These are phyloP conservation scores for Metschnikowia gelsemii DNA, from an alignment of 805 yeast genomes.

Conservation along the genomic window DNA sequence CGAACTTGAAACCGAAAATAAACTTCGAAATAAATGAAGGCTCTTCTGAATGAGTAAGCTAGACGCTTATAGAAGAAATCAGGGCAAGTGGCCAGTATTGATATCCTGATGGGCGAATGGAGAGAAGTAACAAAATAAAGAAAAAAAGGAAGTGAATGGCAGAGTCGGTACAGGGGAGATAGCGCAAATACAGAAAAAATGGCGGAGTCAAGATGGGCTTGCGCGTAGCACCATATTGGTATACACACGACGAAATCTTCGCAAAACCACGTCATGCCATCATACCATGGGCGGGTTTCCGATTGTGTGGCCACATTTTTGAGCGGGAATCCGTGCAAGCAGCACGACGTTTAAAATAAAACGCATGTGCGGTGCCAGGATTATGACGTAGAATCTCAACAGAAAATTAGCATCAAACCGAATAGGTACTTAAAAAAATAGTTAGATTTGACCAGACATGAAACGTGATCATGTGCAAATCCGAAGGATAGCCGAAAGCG, in stretches of 20 bases:
- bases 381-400: no score
- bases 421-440: no score
- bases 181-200: conserved; percentile 8
- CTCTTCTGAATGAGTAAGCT: not conserved
- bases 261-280: not conserved
- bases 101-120: not conserved
- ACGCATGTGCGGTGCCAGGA: no score
- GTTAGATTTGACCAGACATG: no score
- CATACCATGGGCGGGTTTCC: not conserved
- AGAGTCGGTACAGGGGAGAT: not conserved
- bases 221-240: not conserved
- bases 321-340: not conserved
- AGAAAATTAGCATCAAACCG: not conserved
- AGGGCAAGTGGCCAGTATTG: not conserved
- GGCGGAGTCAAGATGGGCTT: conserved; percentile 8
- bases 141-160: not conserved
- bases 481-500: not conserved
- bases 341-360: not conserved
- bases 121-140: not conserved
- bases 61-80: not conserved
- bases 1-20: not conserved
- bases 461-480: no score
- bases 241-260: conserved; percentile 6
- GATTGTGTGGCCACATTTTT: not conserved
- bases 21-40: not conserved